Percentiles rank a stretch among this genome's conserved stretches.
Conservation (phyloP, 228 moss, liverwort and hornwort genomes). For the Sphagnum magellanicum region DNA sequence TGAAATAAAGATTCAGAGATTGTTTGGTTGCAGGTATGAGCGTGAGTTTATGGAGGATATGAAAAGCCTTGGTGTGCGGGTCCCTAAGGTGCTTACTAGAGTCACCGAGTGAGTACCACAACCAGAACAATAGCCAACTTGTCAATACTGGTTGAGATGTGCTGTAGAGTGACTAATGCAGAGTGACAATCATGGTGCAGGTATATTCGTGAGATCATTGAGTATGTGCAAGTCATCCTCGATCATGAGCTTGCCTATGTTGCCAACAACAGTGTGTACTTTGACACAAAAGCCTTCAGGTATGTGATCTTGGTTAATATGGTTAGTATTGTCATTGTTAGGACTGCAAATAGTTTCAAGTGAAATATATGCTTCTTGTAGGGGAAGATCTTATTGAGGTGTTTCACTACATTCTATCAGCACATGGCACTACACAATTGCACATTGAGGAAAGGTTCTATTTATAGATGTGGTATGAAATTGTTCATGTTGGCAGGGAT, state of each 20-base stretch:
- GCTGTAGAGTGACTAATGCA: neutral
- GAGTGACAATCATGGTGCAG: constrained; percentile 20
- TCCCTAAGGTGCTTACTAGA: constrained; percentile 67
- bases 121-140: neutral
- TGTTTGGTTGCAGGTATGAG: constrained; percentile 62
- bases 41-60: constrained; percentile 90
- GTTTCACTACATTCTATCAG: no score
- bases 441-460: no score
- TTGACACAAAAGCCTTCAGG: constrained; percentile 89
- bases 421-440: no score
- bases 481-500: constrained; percentile 34
- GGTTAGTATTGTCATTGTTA: neutral
- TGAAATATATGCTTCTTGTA: no score
- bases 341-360: no score
- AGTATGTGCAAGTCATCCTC: constrained; percentile 65
- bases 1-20: neutral
- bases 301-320: constrained; percentile 18
- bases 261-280: constrained; percentile 87
- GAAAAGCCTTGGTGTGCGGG: constrained; percentile 63
- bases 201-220: constrained; percentile 77
- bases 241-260: constrained; percentile 62
- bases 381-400: no score
- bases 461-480: no score
- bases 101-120: constrained; percentile 73
- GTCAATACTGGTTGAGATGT: neutral